phyloP scores from a whole-genome alignment of 176 grass and related monocot species.

The Pharus latifolius region DNA sequence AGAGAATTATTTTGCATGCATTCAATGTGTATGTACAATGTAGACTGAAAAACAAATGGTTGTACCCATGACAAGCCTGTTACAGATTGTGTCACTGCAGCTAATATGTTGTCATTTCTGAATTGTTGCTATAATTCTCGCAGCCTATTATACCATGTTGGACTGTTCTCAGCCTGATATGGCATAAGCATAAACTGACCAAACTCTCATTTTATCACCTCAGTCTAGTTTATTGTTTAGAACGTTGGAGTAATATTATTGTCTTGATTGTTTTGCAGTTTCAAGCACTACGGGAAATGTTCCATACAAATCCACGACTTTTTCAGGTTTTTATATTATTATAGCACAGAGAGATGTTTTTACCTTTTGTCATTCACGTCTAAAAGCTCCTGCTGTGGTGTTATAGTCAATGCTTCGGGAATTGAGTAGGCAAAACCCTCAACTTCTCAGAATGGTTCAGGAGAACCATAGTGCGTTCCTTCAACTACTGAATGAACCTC shows the following conservation, averaged over 20 bases:
- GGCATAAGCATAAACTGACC: not conserved
- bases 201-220: not conserved
- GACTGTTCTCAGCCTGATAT: not conserved
- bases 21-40: too few relatives aligned
- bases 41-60: too few relatives aligned
- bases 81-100: not conserved
- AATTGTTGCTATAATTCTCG: not conserved
- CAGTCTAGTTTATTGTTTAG: not conserved
- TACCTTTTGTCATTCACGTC: not conserved
- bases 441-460: constrained; percentile 81
- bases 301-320: constrained; percentile 93
- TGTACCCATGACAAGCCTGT: not conserved
- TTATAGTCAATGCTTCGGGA: constrained; percentile 93
- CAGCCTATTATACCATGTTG: not conserved
- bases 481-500: constrained; percentile 75
- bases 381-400: constrained; percentile 16
- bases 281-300: constrained; percentile 77
- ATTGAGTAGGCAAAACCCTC: constrained; percentile 87
- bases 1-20: too few relatives aligned
- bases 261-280: constrained; percentile 54
- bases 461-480: constrained; percentile 91
- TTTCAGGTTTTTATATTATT: constrained; percentile 53
- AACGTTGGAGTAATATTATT: constrained; percentile 8
- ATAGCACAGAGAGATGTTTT: constrained; percentile 2
- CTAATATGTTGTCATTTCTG: not conserved